These are phyloP conservation scores for Cladosporium velox DNA, from an alignment of 2,329 filamentous ascomycete species.

Conservation along the genomic window DNA sequence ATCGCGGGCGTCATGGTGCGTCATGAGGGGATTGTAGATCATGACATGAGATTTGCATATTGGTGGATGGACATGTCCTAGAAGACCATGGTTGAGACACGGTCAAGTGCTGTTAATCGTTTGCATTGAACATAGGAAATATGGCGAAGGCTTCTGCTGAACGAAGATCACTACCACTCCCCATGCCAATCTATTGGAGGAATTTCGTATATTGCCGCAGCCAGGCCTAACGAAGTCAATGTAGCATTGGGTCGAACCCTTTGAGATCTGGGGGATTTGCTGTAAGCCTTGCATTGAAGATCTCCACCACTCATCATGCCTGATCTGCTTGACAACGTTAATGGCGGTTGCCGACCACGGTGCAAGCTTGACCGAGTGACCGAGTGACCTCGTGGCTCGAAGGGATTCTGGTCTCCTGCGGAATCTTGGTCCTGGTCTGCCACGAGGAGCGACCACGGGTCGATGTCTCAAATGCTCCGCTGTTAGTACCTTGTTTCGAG, in stretches of 20 bases:
- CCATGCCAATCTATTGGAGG: not conserved
- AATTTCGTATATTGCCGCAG: not conserved
- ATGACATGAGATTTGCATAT: not conserved
- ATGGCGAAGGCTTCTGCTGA: not conserved
- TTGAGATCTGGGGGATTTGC: not conserved
- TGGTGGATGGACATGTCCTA: not conserved
- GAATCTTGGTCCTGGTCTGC: not conserved
- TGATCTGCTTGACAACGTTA: not conserved
- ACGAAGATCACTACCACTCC: not conserved
- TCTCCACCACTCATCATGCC: not conserved
- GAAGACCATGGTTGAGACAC: not conserved
- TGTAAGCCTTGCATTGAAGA: not conserved
- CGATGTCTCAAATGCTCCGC: not conserved
- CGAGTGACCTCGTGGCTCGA: not conserved
- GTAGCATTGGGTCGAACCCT: not conserved
- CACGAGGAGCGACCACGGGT: not conserved
- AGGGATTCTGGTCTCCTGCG: not conserved
- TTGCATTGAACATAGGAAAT: not conserved
- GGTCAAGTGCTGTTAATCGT: not conserved
- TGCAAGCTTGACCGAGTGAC: not conserved
- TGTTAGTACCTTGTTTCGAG: not conserved
- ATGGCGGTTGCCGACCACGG: not conserved
- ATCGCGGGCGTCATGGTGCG: slow-evolving; percentile 23
- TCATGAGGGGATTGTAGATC: slow-evolving; percentile 18
- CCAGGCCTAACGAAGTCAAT: not conserved